These are phyloP conservation scores for Paratrypanosoma confusum DNA, from an alignment of 208 protist genomes.

Conservation along the genomic window DNA sequence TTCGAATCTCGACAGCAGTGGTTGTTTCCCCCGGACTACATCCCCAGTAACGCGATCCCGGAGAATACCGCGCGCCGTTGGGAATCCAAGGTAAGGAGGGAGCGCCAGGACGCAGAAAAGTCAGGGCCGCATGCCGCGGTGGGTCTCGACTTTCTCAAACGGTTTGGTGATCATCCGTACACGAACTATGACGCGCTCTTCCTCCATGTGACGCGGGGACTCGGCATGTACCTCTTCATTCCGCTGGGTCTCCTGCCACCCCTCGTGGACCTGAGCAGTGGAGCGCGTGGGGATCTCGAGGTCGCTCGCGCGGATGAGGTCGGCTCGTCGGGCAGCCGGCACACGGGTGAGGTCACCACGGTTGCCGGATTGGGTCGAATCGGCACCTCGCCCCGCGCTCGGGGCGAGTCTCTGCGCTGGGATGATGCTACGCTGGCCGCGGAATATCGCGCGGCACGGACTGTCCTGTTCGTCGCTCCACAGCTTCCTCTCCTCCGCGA, in stretches of 20 bases:
- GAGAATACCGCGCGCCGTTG: slow-evolving; percentile 3
- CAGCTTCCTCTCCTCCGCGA: slow-evolving; percentile 22
- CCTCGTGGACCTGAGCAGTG: too few relatives aligned
- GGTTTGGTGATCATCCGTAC: slow-evolving; percentile 92
- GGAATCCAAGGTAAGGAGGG: not conserved
- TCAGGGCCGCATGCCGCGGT: not conserved
- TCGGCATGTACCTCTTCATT: slow-evolving; percentile 32
- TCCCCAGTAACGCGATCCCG: slow-evolving; percentile 89
- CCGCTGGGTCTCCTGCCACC: too few relatives aligned
- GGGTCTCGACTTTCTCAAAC: slow-evolving; percentile 71
- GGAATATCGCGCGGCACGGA: slow-evolving; percentile 17
- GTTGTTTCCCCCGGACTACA: slow-evolving; percentile 88
- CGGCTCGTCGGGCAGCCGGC: too few relatives aligned
- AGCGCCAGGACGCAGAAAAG: not conserved
- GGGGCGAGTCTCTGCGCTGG: too few relatives aligned
- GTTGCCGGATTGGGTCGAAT: too few relatives aligned
- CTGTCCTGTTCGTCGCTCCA: slow-evolving; percentile 30
- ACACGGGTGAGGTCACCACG: too few relatives aligned
- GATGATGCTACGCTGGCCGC: too few relatives aligned
- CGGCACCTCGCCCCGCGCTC: too few relatives aligned
- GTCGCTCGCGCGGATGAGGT: too few relatives aligned
- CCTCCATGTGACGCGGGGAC: slow-evolving; percentile 27
- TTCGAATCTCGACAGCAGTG: slow-evolving; percentile 93
- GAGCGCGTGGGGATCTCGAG: too few relatives aligned
- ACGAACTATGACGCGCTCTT: slow-evolving; percentile 90